These are phyloP conservation scores for Gossypium gossypioides DNA, from an alignment of 441 rosid species.

Conservation along the genomic window DNA sequence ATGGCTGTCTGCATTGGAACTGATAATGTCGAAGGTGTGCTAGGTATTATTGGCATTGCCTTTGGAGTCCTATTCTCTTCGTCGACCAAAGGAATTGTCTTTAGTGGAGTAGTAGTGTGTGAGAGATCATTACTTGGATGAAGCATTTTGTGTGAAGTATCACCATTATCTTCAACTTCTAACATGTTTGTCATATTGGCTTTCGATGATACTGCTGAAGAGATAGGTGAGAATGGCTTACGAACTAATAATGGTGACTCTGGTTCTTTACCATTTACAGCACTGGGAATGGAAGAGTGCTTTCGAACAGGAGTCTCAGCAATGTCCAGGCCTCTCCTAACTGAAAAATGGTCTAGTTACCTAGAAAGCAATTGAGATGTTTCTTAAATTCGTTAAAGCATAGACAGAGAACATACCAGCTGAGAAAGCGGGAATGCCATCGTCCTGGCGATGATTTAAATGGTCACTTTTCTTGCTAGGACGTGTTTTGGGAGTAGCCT, in stretches of 20 bases:
- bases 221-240: slow-evolving; percentile 82
- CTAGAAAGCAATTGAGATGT: not conserved
- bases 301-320: slow-evolving; percentile 51
- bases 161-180: slow-evolving; percentile 26
- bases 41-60: slow-evolving; percentile 42
- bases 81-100: slow-evolving; percentile 26
- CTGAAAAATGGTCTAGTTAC: slow-evolving; percentile 25
- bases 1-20: slow-evolving; percentile 68
- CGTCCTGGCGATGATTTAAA: slow-evolving; percentile 26
- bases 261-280: slow-evolving; percentile 31
- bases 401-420: slow-evolving; percentile 35
- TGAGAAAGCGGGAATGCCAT: slow-evolving; percentile 41
- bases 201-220: slow-evolving; percentile 42
- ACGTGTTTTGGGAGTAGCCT: slow-evolving; percentile 30
- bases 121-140: slow-evolving; percentile 21
- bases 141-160: slow-evolving; percentile 24
- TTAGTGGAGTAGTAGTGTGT: slow-evolving; percentile 39
- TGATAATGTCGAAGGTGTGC: slow-evolving; percentile 61
- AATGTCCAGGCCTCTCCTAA: slow-evolving; percentile 70
- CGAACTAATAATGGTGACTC: slow-evolving; percentile 61
- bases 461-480: slow-evolving; percentile 35
- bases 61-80: slow-evolving; percentile 62
- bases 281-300: slow-evolving; percentile 33
- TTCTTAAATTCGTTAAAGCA: not conserved
- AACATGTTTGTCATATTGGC: slow-evolving; percentile 27